Evolutionary conservation across 2,329 filamentous ascomycete species (phyloP).

Genomic region (Aspergillus neoniger): DNA sequence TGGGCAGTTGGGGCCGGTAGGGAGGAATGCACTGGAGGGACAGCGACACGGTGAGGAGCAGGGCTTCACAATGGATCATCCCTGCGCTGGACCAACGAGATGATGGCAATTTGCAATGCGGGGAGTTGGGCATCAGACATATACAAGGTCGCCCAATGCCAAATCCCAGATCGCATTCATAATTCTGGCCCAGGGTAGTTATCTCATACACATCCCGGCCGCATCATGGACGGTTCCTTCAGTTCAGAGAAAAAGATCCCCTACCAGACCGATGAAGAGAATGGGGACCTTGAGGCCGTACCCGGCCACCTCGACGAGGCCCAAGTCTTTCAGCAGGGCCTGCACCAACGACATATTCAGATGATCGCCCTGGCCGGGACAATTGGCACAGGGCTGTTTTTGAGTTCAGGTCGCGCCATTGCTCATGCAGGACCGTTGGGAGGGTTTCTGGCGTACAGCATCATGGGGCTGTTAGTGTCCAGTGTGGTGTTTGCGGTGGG

Average conservation of each 20-base stretch:
- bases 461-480: slow-evolving; percentile 39
- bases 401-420: slow-evolving; percentile 39
- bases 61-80: not conserved
- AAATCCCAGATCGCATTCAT: not conserved
- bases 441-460: slow-evolving; percentile 40
- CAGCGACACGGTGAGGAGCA: no score
- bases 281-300: slow-evolving; percentile 22
- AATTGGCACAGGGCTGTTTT: slow-evolving; percentile 42
- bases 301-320: slow-evolving; percentile 26
- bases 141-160: not conserved
- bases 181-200: not conserved
- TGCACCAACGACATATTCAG: slow-evolving; percentile 37
- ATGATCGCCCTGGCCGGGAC: slow-evolving; percentile 44
- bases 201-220: not conserved
- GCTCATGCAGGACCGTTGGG: slow-evolving; percentile 35
- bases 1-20: not conserved
- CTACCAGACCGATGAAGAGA: not conserved
- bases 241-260: slow-evolving; percentile 1
- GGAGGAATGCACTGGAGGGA: not conserved
- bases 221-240: not conserved
- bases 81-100: slow-evolving; percentile 6
- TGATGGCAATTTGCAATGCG: not conserved
- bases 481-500: slow-evolving; percentile 39
- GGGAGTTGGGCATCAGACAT: not conserved
- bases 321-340: slow-evolving; percentile 26